These are phyloP conservation scores for Mrakiaceae sp. DNA, from an alignment of 1,284 basidiomycete genomes.

Conservation along the genomic window DNA sequence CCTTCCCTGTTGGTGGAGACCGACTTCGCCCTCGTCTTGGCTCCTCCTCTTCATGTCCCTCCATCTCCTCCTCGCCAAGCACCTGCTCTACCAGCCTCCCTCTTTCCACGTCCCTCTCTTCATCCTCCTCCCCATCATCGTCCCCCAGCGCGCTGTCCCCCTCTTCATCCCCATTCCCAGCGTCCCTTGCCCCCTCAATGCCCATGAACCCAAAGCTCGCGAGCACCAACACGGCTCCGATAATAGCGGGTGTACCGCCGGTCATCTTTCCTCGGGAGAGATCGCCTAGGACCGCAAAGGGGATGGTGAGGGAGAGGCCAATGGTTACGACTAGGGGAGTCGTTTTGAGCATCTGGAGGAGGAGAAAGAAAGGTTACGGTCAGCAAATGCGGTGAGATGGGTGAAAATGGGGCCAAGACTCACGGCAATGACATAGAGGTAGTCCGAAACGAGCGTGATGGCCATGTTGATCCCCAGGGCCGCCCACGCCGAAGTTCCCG, in stretches of 20 bases:
- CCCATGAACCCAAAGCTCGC: constrained; percentile 39
- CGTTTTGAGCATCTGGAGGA: not conserved
- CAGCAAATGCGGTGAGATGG: not conserved
- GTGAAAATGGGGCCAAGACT: constrained; percentile 7
- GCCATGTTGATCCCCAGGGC: constrained; percentile 74
- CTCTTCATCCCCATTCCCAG: too few species aligned
- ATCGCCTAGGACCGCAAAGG: constrained; percentile 33
- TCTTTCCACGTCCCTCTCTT: not conserved
- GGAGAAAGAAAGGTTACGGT: constrained; percentile 21
- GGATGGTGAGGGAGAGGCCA: constrained; percentile 86
- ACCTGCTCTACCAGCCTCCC: constrained; percentile 8
- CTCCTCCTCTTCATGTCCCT: not conserved
- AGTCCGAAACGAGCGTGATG: constrained; percentile 75
- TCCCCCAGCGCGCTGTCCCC: constrained; percentile 20
- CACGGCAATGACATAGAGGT: constrained; percentile 53
- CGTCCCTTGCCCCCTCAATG: constrained; percentile 31
- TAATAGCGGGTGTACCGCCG: constrained; percentile 36
- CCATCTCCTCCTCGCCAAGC: constrained; percentile 17
- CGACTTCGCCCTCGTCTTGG: too few species aligned
- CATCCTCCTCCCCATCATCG: constrained; percentile 19
- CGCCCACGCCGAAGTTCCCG: constrained; percentile 45
- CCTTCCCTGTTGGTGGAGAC: too few species aligned
- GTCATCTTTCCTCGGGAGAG: constrained; percentile 27
- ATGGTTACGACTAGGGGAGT: constrained; percentile 61
- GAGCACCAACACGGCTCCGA: constrained; percentile 48